Conservation (phyloP, 805 yeast species). For the Ogataea paradorogensis region DNA sequence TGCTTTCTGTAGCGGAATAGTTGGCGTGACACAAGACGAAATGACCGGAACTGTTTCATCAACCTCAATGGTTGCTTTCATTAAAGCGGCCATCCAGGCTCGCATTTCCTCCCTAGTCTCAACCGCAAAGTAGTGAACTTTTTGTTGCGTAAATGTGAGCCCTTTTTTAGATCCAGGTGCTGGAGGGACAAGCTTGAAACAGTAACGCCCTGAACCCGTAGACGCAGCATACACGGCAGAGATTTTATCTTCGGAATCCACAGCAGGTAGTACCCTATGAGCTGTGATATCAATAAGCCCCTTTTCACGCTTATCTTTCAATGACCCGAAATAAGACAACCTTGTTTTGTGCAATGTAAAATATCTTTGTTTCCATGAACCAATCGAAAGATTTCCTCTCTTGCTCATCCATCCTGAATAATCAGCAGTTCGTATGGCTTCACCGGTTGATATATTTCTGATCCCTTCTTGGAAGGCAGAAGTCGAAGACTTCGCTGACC, state of each 20-base stretch:
- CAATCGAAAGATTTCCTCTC: slow-evolving; percentile 77
- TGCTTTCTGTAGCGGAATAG: slow-evolving; percentile 82
- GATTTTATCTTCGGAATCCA: slow-evolving; percentile 70
- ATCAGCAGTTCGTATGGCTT: slow-evolving; percentile 72
- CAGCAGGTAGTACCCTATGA: slow-evolving; percentile 82
- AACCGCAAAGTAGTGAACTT: slow-evolving; percentile 93
- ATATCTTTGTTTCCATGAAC: slow-evolving; percentile 88
- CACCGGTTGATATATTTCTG: slow-evolving; percentile 66
- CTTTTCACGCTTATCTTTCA: slow-evolving; percentile 78
- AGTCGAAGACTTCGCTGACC: slow-evolving; percentile 55
- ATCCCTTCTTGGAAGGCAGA: slow-evolving; percentile 89
- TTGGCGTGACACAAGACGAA: slow-evolving; percentile 93
- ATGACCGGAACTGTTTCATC: slow-evolving; percentile 91
- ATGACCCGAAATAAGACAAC: slow-evolving; percentile 76
- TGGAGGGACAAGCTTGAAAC: slow-evolving; percentile 93
- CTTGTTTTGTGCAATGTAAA: slow-evolving; percentile 92
- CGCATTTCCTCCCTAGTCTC: slow-evolving; percentile 90
- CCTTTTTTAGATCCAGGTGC: slow-evolving; percentile 97
- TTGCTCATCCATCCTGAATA: slow-evolving; percentile 96
- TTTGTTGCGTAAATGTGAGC: slow-evolving; percentile 92
- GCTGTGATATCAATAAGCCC: slow-evolving; percentile 96
- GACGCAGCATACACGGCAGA: slow-evolving; percentile 88
- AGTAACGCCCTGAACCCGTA: slow-evolving; percentile 89
- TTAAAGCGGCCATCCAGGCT: slow-evolving; percentile 89
- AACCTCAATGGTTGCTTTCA: slow-evolving; percentile 93